These are phyloP conservation scores for Termitomyces sp. DNA, from an alignment of 768 basidiomycete genomes.

Conservation along the genomic window DNA sequence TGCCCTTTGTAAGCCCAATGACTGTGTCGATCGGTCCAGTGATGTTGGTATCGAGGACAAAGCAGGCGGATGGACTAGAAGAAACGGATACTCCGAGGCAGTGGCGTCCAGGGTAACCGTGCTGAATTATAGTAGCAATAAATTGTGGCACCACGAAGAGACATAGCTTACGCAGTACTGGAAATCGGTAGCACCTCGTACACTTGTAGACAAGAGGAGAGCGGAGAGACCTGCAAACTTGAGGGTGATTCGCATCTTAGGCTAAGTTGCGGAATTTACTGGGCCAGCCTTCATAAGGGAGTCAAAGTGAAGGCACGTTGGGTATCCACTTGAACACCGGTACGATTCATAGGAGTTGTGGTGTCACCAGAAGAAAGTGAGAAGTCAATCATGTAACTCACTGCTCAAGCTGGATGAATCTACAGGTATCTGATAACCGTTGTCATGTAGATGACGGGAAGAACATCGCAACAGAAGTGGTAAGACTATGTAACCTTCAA, in stretches of 20 bases:
- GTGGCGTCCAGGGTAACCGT: not conserved
- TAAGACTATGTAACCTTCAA: not conserved
- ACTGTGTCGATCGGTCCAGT: not conserved
- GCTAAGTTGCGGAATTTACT: not conserved
- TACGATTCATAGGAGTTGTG: not conserved
- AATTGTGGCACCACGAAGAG: not conserved
- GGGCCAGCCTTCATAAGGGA: not conserved
- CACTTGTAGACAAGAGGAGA: not conserved
- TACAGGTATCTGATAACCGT: not conserved
- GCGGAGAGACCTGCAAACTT: not conserved
- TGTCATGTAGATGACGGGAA: not conserved
- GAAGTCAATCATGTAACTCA: not conserved
- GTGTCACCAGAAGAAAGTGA: not conserved
- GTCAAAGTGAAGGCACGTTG: not conserved
- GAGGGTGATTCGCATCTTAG: not conserved
- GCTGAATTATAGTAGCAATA: not conserved
- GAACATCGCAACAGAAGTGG: not conserved
- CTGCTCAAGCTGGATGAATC: not conserved
- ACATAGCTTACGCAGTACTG: not conserved
- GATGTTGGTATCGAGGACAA: not conserved
- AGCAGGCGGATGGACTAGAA: not conserved
- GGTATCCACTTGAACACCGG: not conserved
- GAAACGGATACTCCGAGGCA: constrained; percentile 1
- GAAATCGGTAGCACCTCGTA: not conserved
- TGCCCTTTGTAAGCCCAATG: not conserved